Evolutionary conservation across 164 flowering plant genomes (phyloP).

Genomic region (Sextonia rubra): DNA sequence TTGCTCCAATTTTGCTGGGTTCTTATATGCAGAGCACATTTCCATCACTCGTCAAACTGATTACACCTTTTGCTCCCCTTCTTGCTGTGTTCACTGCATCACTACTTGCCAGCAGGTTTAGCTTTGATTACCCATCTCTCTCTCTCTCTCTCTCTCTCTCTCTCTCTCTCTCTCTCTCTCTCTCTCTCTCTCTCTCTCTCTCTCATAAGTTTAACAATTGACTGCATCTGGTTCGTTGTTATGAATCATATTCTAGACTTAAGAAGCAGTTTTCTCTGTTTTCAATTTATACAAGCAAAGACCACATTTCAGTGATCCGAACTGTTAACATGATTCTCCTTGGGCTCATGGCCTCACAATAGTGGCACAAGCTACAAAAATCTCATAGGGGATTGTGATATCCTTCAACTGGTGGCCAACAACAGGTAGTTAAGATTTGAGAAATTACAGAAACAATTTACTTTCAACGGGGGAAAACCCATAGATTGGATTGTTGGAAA

Average conservation of each 20-base stretch:
- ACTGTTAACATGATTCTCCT: not conserved
- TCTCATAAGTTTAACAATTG: too few species aligned
- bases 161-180: too few species aligned
- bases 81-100: conserved; percentile 65
- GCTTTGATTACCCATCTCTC: not conserved
- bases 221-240: not conserved
- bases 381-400: not conserved
- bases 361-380: not conserved
- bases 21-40: conserved; percentile 59
- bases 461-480: not conserved
- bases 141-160: too few species aligned
- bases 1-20: conserved; percentile 73
- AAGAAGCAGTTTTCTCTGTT: not conserved
- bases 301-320: not conserved
- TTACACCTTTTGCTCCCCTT: conserved; percentile 68
- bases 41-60: conserved; percentile 48
- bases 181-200: too few species aligned
- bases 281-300: not conserved
- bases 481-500: not conserved
- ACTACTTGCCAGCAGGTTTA: conserved; percentile 67
- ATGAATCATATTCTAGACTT: not conserved
- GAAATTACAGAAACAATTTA: too few species aligned
- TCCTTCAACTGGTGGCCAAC: not conserved
- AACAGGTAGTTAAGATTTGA: too few species aligned
- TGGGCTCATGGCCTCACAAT: not conserved